A percentile compares a stretch with the other conserved stretches of the same genome.
phyloP scores from a whole-genome alignment of 257 asterid species.

The Haberlea rhodopensis region DNA sequence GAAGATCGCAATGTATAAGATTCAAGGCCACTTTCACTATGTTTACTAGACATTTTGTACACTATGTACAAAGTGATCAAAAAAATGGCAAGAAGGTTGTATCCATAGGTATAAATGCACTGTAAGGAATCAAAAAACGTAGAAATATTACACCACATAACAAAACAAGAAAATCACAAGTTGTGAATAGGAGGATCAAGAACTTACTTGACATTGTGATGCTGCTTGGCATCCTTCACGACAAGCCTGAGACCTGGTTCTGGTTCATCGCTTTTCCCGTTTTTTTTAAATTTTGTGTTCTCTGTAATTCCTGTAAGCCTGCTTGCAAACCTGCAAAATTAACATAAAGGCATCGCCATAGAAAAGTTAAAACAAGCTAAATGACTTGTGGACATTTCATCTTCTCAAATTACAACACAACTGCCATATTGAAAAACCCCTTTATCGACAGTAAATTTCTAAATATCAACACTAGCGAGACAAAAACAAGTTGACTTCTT shows the following conservation, averaged over 20 bases:
- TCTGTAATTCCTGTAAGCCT: constrained; percentile 84
- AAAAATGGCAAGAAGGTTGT: neutral
- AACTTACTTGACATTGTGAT: constrained; percentile 63
- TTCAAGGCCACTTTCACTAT: neutral
- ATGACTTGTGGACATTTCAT: no score
- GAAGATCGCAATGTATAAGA: neutral
- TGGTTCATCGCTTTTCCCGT: constrained; percentile 35
- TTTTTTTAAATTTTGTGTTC: constrained; percentile 71
- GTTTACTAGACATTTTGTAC: neutral
- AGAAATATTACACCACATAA: neutral
- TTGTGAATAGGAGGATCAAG: neutral
- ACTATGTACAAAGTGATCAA: neutral
- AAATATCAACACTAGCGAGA: no score
- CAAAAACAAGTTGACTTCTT: no score
- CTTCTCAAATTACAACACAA: neutral
- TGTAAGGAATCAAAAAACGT: neutral
- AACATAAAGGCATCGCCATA: neutral
- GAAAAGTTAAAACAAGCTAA: neutral
- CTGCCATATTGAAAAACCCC: neutral
- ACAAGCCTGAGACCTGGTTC: constrained; percentile 72
- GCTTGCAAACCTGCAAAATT: constrained; percentile 69
- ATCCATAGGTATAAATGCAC: neutral
- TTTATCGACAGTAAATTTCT: no score
- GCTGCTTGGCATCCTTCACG: constrained; percentile 63
- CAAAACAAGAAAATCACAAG: neutral